Conservation (phyloP, 768 basidiomycete genomes). For the Termitomyces sp. region DNA sequence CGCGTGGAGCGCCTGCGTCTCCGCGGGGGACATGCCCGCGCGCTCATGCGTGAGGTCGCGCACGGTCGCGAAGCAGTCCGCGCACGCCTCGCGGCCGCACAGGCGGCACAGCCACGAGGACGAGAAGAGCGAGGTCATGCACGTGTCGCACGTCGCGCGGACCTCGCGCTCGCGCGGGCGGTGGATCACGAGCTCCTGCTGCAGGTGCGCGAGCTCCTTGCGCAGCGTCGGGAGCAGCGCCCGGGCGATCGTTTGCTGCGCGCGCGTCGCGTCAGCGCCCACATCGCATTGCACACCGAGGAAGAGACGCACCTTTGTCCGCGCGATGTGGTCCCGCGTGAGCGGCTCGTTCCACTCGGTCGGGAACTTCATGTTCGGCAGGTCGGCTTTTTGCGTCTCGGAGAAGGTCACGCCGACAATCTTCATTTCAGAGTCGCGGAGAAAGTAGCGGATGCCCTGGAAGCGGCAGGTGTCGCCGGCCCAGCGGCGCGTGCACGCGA, state of each 20-base stretch:
- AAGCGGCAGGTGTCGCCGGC: conserved; percentile 85
- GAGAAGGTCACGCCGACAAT: conserved; percentile 68
- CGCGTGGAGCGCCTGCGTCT: conserved; percentile 43
- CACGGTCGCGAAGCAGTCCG: conserved; percentile 75
- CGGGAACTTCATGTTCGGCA: conserved; percentile 61
- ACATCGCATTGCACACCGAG: no score
- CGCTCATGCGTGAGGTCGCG: conserved; percentile 54
- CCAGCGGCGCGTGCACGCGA: conserved; percentile 83
- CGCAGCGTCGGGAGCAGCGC: conserved; percentile 64
- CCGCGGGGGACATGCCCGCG: conserved; percentile 39
- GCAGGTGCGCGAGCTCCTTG: conserved; percentile 59
- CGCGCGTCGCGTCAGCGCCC: not conserved
- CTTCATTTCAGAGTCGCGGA: conserved; percentile 52
- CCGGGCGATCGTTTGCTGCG: conserved; percentile 60
- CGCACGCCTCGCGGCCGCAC: conserved; percentile 88
- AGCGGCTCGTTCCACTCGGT: conserved; percentile 61
- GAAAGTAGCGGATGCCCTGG: conserved; percentile 77
- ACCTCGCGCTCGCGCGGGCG: conserved; percentile 77
- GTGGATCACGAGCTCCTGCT: conserved; percentile 52
- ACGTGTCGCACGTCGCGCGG: conserved; percentile 86
- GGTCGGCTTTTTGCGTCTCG: conserved; percentile 53
- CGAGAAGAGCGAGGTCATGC: conserved; percentile 90
- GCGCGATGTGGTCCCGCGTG: conserved; percentile 40
- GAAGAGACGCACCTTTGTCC: conserved; percentile 62
- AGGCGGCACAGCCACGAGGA: conserved; percentile 87